phyloP scores from a whole-genome alignment of 257 asterid species.

The Lantana camara region DNA sequence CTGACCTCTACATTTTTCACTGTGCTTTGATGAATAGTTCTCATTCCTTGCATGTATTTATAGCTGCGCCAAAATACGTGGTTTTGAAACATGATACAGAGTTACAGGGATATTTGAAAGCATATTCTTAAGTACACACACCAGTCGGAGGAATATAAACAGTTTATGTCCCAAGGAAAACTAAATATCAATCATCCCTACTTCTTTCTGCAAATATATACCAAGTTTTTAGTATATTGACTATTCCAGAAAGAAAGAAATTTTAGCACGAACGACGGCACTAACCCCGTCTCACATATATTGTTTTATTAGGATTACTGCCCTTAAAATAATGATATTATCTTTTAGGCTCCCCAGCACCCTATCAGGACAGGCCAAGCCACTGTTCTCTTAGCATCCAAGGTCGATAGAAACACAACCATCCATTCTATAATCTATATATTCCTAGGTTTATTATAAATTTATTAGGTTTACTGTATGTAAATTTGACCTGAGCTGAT shows the following conservation, averaged over 20 bases:
- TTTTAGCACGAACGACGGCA: no score
- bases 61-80: conserved; percentile 26
- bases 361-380: no score
- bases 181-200: background rate
- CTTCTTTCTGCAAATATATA: background rate
- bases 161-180: conserved; percentile 17
- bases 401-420: background rate
- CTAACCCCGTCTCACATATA: no score
- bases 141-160: conserved; percentile 32
- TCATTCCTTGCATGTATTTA: conserved; percentile 30
- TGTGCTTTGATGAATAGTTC: conserved; percentile 28
- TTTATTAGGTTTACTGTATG: conserved; percentile 19
- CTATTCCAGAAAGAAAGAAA: background rate
- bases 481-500: conserved; percentile 15
- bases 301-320: no score
- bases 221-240: background rate
- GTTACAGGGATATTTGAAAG: conserved; percentile 40
- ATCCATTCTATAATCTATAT: conserved; percentile 10
- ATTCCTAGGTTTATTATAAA: background rate
- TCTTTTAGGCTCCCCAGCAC: no score
- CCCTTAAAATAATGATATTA: no score
- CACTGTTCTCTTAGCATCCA: no score
- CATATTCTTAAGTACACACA: conserved; percentile 37
- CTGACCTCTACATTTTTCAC: background rate
- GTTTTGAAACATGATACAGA: conserved; percentile 16